Percentiles rank a stretch among this genome's conserved stretches.
These are phyloP conservation scores for Candida taoyuanica DNA, from an alignment of 805 yeast genomes.

Conservation along the genomic window DNA sequence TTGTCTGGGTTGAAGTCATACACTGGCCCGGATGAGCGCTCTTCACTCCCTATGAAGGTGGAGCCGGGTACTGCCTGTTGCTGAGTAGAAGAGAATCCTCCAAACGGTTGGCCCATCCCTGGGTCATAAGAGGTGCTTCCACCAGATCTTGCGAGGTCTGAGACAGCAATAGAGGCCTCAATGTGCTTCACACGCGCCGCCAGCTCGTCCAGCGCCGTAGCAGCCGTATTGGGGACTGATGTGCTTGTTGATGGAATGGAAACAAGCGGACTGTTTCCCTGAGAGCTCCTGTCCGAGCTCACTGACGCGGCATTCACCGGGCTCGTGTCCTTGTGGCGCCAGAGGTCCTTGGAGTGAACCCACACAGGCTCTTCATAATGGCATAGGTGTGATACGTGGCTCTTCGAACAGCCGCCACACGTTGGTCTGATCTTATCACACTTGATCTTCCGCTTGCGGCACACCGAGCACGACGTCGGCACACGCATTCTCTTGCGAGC, in stretches of 20 bases:
- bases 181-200: conserved; percentile 41
- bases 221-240: too few relatives aligned
- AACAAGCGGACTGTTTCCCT: too few relatives aligned
- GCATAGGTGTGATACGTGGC: conserved; percentile 52
- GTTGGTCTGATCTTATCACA: conserved; percentile 48
- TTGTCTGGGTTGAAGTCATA: conserved; percentile 30
- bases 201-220: conserved; percentile 29
- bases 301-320: conserved; percentile 3
- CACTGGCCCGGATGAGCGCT: background rate
- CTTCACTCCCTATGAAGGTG: conserved; percentile 3
- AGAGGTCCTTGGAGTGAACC: conserved; percentile 46
- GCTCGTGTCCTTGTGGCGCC: conserved; percentile 30
- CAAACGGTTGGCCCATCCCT: too few relatives aligned
- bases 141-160: conserved; percentile 26
- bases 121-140: background rate
- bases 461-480: conserved; percentile 43
- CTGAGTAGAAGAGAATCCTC: background rate
- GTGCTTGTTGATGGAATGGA: too few relatives aligned
- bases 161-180: conserved; percentile 39
- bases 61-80: background rate
- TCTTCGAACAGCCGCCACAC: conserved; percentile 50
- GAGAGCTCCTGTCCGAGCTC: too few relatives aligned
- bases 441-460: conserved; percentile 44
- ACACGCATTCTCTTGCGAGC: conserved; percentile 40
- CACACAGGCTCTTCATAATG: conserved; percentile 54